Evolutionary conservation across 2,329 filamentous ascomycete genomes (phyloP).

Genomic region (Penicillium crustosum): DNA sequence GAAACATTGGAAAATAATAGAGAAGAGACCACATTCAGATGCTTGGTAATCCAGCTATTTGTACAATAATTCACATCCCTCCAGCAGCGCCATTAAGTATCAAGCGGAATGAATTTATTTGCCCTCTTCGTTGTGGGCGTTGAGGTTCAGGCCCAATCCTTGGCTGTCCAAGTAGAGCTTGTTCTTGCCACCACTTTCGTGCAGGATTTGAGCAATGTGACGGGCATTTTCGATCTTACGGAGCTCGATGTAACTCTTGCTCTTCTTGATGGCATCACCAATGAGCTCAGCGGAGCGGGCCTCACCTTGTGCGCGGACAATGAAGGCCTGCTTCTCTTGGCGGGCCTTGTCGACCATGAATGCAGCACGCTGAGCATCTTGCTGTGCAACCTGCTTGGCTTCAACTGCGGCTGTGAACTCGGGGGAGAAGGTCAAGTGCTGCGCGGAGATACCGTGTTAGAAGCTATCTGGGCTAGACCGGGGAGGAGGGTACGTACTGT

Average conservation of each 20-base stretch:
- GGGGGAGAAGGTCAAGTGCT: slow-evolving; percentile 68
- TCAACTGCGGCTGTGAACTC: slow-evolving; percentile 69
- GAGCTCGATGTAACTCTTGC: slow-evolving; percentile 90
- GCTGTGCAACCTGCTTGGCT: slow-evolving; percentile 70
- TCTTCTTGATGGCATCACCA: slow-evolving; percentile 99
- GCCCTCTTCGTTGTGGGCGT: slow-evolving; percentile 32
- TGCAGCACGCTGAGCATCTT: slow-evolving; percentile 94
- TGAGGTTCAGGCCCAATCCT: slow-evolving; percentile 87
- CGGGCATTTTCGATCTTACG: slow-evolving; percentile 97
- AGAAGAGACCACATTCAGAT: slow-evolving; percentile 38
- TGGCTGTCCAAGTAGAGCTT: slow-evolving; percentile 90
- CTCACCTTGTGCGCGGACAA: slow-evolving; percentile 98
- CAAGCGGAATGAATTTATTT: slow-evolving; percentile 31
- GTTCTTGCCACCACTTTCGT: slow-evolving; percentile 84
- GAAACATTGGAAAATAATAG: slow-evolving; percentile 10
- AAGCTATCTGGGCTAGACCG: not conserved
- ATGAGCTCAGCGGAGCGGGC: slow-evolving; percentile 96
- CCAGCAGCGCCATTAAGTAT: slow-evolving; percentile 24
- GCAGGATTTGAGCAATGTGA: slow-evolving; percentile 80
- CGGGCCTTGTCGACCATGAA: slow-evolving; percentile 98
- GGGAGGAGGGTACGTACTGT: slow-evolving; percentile 61
- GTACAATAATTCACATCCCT: slow-evolving; percentile 34
- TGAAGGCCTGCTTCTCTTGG: slow-evolving; percentile 98
- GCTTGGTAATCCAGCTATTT: slow-evolving; percentile 39
- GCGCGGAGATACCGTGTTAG: slow-evolving; percentile 14